Conservation (phyloP, 2,329 filamentous ascomycete genomes). For the Massarina eburnea region DNA sequence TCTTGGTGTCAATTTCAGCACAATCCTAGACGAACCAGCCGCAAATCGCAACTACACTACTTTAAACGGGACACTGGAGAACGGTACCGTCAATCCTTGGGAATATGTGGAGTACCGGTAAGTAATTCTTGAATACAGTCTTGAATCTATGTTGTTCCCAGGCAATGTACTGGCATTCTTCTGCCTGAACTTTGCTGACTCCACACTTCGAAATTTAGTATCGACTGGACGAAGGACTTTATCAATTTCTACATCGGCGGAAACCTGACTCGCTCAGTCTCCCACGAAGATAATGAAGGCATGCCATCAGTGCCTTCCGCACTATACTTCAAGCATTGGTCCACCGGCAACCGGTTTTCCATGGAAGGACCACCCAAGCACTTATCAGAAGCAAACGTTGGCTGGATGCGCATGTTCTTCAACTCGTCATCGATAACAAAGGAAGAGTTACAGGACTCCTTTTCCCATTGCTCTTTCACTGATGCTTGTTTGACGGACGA, state of each 20-base stretch:
- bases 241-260: conserved; percentile 49
- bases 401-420: conserved; percentile 54
- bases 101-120: conserved; percentile 49
- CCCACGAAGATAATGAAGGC: conserved; percentile 32
- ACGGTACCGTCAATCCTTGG: conserved; percentile 44
- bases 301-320: conserved; percentile 48
- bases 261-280: conserved; percentile 37
- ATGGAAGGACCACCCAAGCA: conserved; percentile 50
- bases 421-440: conserved; percentile 49
- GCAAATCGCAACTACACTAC: conserved; percentile 44
- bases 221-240: conserved; percentile 51
- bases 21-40: conserved; percentile 26
- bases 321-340: conserved; percentile 53
- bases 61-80: conserved; percentile 28
- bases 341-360: conserved; percentile 47
- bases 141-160: too few species aligned
- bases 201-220: too few species aligned
- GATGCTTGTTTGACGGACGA: conserved; percentile 43
- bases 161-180: too few species aligned
- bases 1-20: conserved; percentile 47
- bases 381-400: conserved; percentile 46
- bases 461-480: conserved; percentile 27
- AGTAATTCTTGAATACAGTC: too few species aligned
- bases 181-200: too few species aligned
- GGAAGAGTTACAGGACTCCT: conserved; percentile 28